Evolutionary conservation across 1,284 basidiomycete species (phyloP), one percentile per base, ranked within the genome.

Genomic region (Pholiota adiposa): DNA sequence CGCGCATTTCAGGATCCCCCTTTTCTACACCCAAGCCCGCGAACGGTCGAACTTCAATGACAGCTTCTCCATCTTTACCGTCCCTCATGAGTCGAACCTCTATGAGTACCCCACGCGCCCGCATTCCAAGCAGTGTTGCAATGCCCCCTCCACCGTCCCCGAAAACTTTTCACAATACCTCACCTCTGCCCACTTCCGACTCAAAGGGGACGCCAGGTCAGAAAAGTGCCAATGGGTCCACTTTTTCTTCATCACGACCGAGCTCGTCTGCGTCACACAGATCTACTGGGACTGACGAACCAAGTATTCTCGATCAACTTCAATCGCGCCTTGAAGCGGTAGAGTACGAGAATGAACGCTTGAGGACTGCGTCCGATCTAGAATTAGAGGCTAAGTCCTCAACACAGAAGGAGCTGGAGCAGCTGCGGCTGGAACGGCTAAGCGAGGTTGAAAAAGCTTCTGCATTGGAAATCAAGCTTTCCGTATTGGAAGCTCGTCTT

Each of bases 81-180:
- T 78, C 80, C 12, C 74, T 72, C 14, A 85, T 80, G 66, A 70
- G 76, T 51, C 77, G 86, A 63, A 70, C 81, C 18, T 78, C 83
- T 19, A 67, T 82, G 38, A 79, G 71, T 59, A 88, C 86, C 9
- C 86, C 87, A 38, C 82, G 86, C 38, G 78, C 82, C 12, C 80
- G 89, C 48, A 70, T 91, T 61, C 88, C 89, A n/a, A 90, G 88
- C 66, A 77, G 83, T n/a, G 72, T 89, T 33, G 86, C 87, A 2
- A 92, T 92, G 89, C 90, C 90, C 2, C 90, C 90, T 2, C 90
- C 90, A 14, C 77, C 85, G 0, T 88, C 88, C 12, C 88, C 88
- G 16, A 72, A 77, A 49, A 65, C 66, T 18, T 59, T 66, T 14
- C 65, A 70, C 23, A 58, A n/a, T 12, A 46, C 27, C 16, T 46